These are phyloP conservation scores for Salmacisia buchloeana DNA, from an alignment of 1,284 basidiomycete species.

Conservation along the genomic window DNA sequence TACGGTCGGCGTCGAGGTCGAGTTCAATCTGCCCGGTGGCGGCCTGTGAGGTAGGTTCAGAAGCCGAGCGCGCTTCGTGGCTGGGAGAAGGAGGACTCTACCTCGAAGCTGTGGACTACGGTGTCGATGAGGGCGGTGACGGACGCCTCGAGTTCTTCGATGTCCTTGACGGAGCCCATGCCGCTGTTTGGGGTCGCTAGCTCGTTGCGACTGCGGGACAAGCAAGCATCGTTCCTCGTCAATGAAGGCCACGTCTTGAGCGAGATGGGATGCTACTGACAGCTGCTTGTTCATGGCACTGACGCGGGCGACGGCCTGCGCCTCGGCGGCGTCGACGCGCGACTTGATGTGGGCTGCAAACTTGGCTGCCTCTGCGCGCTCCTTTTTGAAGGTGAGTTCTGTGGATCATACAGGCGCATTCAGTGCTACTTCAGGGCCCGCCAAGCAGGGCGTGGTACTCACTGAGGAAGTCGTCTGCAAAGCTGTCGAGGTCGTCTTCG, in stretches of 20 bases:
- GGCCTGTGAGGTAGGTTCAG: too few relatives aligned
- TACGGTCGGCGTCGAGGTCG: too few relatives aligned
- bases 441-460: background rate
- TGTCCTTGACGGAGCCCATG: too few relatives aligned
- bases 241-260: background rate
- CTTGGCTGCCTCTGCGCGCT: slow-evolving; percentile 2
- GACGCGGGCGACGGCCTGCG: background rate
- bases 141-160: too few relatives aligned
- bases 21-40: too few relatives aligned
- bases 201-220: too few relatives aligned
- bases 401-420: background rate
- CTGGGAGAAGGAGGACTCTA: too few relatives aligned
- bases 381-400: slow-evolving; percentile 4
- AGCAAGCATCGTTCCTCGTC: too few relatives aligned
- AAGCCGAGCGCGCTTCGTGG: too few relatives aligned
- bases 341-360: background rate
- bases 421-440: background rate
- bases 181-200: too few relatives aligned
- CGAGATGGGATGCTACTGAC: background rate
- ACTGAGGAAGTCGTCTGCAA: background rate
- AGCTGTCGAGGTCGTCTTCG: background rate
- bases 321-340: background rate
- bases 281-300: background rate
- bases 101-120: too few relatives aligned
- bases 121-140: too few relatives aligned